Base-by-base conservation (phyloP, 192 early-diverging fungal genomes). In the Funneliformis mosseae region DNA sequence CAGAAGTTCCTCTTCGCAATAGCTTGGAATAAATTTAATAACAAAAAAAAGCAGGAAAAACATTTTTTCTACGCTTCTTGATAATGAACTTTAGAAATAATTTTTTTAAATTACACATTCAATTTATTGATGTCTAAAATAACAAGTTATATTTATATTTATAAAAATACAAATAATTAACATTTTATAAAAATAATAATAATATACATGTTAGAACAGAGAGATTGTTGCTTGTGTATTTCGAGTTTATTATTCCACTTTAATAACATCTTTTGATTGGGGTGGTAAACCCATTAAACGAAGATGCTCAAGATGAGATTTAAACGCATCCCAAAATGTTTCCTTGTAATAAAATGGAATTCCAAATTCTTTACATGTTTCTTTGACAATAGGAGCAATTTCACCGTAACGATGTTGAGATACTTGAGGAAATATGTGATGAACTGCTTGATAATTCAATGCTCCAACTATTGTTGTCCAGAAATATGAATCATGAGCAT, bases 361-460 rank as follows among this genome's bases (percentile, higher is more conserved):
- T 67, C 83, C 83, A 83, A 81, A 89, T 81, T 90, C 89, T 28
- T 45, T 82, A 70, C 89, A 90, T 23, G 87, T 83, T 11, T 87
- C 69, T 38, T 81, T 83, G 45, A 89, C 87, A 38, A 90, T 86
- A 11, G 80, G 83, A 64, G 82, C 76, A 55, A 90, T 87, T 21
- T 83, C 84, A 33, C 82, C 82, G 80, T 90, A 90, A 60, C 86
- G 85, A 77, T 87, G 86, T 83, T 90, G 88, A 16, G 86, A 87
- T 45, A 88, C 60, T 61, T 87, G 82, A 12, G 88, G 86, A 82
- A 88, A 88, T 59, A 88, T 21, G 73, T 88, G 88, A 80, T 88
- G 88, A 2, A 88, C 86, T 43, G 84, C 80, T 80, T 88, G 88
- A 78, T 86, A 88, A 77, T 88, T 88, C 76, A 88, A 82, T 33